phyloP scores from a whole-genome alignment of 352 stramenopile species.

The Globisporangium echinulatum region DNA sequence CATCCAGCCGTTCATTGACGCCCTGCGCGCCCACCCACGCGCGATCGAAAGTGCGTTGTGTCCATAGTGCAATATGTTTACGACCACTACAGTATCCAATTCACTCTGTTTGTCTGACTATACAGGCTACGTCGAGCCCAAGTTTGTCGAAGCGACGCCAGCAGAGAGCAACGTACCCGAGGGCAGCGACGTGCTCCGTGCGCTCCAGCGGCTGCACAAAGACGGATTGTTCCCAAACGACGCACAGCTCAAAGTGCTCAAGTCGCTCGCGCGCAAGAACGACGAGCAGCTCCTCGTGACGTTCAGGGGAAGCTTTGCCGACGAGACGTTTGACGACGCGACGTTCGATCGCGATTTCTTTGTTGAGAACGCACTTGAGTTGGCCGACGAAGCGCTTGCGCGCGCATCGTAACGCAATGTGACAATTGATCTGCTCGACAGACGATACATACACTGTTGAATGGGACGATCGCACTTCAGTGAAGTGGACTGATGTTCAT shows the following conservation, averaged over 20 bases:
- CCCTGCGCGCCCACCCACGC: slow-evolving; percentile 43
- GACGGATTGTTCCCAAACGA: slow-evolving; percentile 67
- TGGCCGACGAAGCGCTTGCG: slow-evolving; percentile 56
- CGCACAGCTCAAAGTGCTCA: slow-evolving; percentile 67
- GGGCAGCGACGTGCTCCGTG: slow-evolving; percentile 62
- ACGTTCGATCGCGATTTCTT: slow-evolving; percentile 81
- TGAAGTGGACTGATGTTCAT: too few relatives aligned
- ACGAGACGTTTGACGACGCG: slow-evolving; percentile 37
- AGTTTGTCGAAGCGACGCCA: slow-evolving; percentile 10
- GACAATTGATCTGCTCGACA: too few relatives aligned
- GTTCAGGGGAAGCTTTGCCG: slow-evolving; percentile 71
- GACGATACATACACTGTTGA: too few relatives aligned
- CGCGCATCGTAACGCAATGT: not conserved
- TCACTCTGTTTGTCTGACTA: too few relatives aligned
- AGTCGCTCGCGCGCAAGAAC: slow-evolving; percentile 81
- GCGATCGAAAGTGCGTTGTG: slow-evolving; percentile 51
- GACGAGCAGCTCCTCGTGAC: slow-evolving; percentile 71
- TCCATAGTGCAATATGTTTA: not conserved
- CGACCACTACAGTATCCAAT: not conserved
- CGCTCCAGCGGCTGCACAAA: slow-evolving; percentile 76
- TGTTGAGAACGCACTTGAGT: slow-evolving; percentile 73
- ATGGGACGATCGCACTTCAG: too few relatives aligned
- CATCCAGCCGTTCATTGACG: slow-evolving; percentile 53
- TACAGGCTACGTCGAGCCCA: slow-evolving; percentile 26
- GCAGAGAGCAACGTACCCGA: slow-evolving; percentile 12